Conservation (phyloP, 495 filamentous ascomycete genomes). For the Aspergillus baeticus region DNA sequence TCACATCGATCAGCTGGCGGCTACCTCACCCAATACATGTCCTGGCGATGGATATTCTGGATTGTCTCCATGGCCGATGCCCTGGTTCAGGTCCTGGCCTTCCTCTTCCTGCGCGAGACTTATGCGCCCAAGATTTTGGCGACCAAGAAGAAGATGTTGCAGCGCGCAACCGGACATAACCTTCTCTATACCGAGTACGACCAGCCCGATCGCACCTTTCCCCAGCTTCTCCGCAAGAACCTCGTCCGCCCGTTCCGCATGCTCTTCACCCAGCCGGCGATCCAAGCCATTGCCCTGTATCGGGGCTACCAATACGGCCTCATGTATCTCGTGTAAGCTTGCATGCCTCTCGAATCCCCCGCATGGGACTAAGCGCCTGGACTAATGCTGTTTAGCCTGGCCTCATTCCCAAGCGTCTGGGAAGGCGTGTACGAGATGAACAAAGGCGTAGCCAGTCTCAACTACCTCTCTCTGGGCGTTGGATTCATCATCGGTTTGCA, state of each 20-base stretch:
- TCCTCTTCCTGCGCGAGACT: constrained; percentile 11
- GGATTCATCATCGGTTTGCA: constrained; percentile 15
- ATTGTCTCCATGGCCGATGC: constrained; percentile 14
- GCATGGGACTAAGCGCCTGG: background rate
- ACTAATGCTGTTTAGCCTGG: constrained; percentile 1
- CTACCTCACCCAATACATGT: constrained; percentile 13
- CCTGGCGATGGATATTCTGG: constrained; percentile 15
- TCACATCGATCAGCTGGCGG: constrained; percentile 2
- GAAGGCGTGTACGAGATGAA: constrained; percentile 4
- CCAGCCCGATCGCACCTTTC: constrained; percentile 1
- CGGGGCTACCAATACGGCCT: constrained; percentile 16
- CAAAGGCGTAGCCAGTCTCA: constrained; percentile 9
- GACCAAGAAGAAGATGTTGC: constrained; percentile 12
- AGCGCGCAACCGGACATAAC: background rate
- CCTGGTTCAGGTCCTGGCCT: constrained; percentile 6
- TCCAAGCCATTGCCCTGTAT: constrained; percentile 10
- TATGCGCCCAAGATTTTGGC: constrained; percentile 13
- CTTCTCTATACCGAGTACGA: constrained; percentile 9
- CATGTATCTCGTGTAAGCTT: constrained; percentile 17
- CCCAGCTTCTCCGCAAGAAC: constrained; percentile 5
- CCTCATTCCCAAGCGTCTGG: constrained; percentile 18
- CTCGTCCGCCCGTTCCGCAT: constrained; percentile 10
- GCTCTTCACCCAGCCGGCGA: constrained; percentile 15
- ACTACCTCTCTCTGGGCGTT: constrained; percentile 15
- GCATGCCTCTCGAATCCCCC: background rate